These are phyloP conservation scores for Schizochytrium sp. DNA, from an alignment of 108 stramenopile species.

Conservation along the genomic window DNA sequence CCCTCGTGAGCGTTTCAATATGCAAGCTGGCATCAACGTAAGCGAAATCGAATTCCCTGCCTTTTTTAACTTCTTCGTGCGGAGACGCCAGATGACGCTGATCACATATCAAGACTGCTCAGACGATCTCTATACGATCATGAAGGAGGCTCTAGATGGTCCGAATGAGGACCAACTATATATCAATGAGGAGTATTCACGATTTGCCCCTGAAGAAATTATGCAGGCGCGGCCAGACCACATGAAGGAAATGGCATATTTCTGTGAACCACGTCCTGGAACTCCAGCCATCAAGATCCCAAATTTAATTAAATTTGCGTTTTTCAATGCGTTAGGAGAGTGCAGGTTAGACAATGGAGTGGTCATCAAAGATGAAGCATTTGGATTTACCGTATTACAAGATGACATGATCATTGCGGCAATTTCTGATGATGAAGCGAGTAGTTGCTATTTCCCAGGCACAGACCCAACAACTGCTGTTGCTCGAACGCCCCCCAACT, in stretches of 20 bases:
- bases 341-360: slow-evolving; percentile 44
- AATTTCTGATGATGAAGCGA: slow-evolving; percentile 70
- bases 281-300: slow-evolving; percentile 50
- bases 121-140: slow-evolving; percentile 62
- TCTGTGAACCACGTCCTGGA: slow-evolving; percentile 71
- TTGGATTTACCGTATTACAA: slow-evolving; percentile 67
- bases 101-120: slow-evolving; percentile 63
- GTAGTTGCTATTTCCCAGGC: slow-evolving; percentile 78
- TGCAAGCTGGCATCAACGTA: slow-evolving; percentile 67
- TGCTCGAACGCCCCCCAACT: not conserved
- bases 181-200: slow-evolving; percentile 79
- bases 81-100: slow-evolving; percentile 62
- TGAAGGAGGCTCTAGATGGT: slow-evolving; percentile 69
- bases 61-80: slow-evolving; percentile 67
- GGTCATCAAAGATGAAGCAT: slow-evolving; percentile 54
- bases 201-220: slow-evolving; percentile 81
- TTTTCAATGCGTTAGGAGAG: slow-evolving; percentile 48
- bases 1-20: slow-evolving; percentile 57
- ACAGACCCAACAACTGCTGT: slow-evolving; percentile 4
- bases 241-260: slow-evolving; percentile 86
- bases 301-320: slow-evolving; percentile 37
- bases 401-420: slow-evolving; percentile 81
- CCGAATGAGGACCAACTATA: slow-evolving; percentile 63
- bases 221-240: slow-evolving; percentile 81
- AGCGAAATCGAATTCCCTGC: slow-evolving; percentile 70